These are phyloP conservation scores for Wickerhamomyces kurtzmanii DNA, from an alignment of 805 yeast genomes.

Conservation along the genomic window DNA sequence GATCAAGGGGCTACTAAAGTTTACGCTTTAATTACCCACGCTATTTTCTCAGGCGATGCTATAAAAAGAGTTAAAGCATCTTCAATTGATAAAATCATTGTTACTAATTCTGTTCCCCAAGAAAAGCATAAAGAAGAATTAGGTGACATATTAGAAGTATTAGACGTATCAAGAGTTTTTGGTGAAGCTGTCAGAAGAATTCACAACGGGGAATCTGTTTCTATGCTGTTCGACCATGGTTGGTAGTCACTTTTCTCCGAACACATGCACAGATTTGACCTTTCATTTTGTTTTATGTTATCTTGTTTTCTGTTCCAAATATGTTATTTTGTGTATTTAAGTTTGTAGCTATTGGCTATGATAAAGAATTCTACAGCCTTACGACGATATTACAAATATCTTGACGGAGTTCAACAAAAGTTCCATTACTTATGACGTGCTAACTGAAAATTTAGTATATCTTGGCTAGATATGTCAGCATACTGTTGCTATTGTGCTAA, in stretches of 20 bases:
- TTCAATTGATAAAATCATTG: slow-evolving; percentile 73
- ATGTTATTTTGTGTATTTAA: background rate
- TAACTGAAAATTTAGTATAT: no score
- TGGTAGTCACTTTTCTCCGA: no score
- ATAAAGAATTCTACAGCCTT: no score
- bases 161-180: slow-evolving; percentile 81
- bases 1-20: slow-evolving; percentile 89
- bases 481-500: no score
- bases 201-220: slow-evolving; percentile 93
- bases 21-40: slow-evolving; percentile 86
- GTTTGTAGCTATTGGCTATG: slow-evolving; percentile 3
- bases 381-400: no score
- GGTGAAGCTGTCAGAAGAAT: slow-evolving; percentile 95
- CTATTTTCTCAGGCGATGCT: slow-evolving; percentile 89
- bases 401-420: no score
- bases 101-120: slow-evolving; percentile 91
- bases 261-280: no score
- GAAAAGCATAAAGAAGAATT: slow-evolving; percentile 37
- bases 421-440: no score
- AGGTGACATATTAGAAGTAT: slow-evolving; percentile 62
- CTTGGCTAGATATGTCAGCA: no score
- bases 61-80: slow-evolving; percentile 55
- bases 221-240: slow-evolving; percentile 84
- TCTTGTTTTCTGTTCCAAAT: background rate
- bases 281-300: background rate